These are phyloP conservation scores for Prunus kanzakura DNA, from an alignment of 306 rosid genomes.

Conservation along the genomic window DNA sequence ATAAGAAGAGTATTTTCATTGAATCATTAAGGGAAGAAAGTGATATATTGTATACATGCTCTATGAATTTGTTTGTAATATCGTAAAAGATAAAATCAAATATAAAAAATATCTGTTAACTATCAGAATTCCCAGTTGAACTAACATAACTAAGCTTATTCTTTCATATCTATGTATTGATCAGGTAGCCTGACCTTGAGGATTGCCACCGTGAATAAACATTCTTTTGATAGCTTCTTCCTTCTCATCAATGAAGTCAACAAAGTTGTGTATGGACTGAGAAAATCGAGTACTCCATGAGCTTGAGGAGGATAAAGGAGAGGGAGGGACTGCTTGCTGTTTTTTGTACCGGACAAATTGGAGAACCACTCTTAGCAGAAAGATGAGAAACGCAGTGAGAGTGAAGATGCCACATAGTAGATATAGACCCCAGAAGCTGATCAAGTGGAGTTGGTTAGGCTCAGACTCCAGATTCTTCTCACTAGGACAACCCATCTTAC, in stretches of 20 bases:
- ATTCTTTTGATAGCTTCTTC: slow-evolving; percentile 86
- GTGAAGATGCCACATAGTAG: slow-evolving; percentile 49
- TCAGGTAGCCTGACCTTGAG: slow-evolving; percentile 41
- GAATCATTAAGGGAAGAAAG: neutral
- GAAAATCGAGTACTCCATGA: slow-evolving; percentile 44
- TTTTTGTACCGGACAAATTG: slow-evolving; percentile 58
- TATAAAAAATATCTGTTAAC: neutral
- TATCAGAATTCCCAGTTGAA: neutral
- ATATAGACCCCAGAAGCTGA: slow-evolving; percentile 92
- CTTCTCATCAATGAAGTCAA: slow-evolving; percentile 75
- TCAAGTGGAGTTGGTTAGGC: slow-evolving; percentile 60
- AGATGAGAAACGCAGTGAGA: slow-evolving; percentile 44
- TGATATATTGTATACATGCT: slow-evolving; percentile 2
- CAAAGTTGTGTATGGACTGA: slow-evolving; percentile 50
- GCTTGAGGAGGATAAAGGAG: slow-evolving; percentile 27
- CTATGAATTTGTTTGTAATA: neutral
- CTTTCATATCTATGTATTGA: neutral
- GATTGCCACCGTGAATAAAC: slow-evolving; percentile 42
- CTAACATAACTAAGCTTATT: neutral
- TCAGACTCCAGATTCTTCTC: slow-evolving; percentile 42
- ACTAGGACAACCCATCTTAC: slow-evolving; percentile 73
- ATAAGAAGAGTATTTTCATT: neutral
- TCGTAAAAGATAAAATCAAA: neutral
- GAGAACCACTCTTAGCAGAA: slow-evolving; percentile 48
- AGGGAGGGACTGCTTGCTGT: slow-evolving; percentile 32